Evolutionary conservation across 2,329 filamentous ascomycete species (phyloP), one percentile per base, ranked within the genome.

Genomic region (Cladobotryum mycophilum): DNA sequence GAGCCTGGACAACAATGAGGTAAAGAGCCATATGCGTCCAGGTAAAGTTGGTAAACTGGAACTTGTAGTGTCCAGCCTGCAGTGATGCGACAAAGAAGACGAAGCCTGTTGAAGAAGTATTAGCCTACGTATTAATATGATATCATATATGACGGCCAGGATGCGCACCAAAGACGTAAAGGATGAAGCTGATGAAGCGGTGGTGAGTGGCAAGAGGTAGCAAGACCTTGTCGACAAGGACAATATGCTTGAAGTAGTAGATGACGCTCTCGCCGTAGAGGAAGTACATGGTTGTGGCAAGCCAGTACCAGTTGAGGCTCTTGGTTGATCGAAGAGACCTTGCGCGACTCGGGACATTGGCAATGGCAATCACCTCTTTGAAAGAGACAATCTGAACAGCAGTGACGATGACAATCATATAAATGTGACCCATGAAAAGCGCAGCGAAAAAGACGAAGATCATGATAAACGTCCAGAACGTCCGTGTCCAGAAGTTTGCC

Each of bases 21-120:
- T 95, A 97, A 17, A 99, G 81, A 5, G 95, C 93, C 91, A 99
- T 97, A 69, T 99, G 93, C 13, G 93, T 97, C 93, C 93, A 99
- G 48, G 91, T 93, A 64, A 97, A 99, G 70, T 99, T 93, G 55
- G 91, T 96, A 72, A 99, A 99, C 71, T 99, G 93, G 73, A 99
- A 97, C 68, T 86, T 89, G 76, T 97, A 96, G 71, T 97, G 88
- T 40, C 92, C 91, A 59, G 95, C 92, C 70, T 96, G 89, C 49
- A 99, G 81, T 8, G 92, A 95, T 44, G 83, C 86, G 61, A 99
- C 93, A 67, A 99, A 99, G 76, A 96, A 97, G 59, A 99, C 89
- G 71, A 99, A 99, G 53, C 93, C 90, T 95, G 58, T 1, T 36
- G 46, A 36, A n/a, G 46, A 36, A n/a, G 37, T n/a, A 57, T 64